Evolutionary conservation across 495 filamentous ascomycete species (phyloP), one percentile per base, ranked within the genome.

Genomic region (Chaetomium cochliodes): DNA sequence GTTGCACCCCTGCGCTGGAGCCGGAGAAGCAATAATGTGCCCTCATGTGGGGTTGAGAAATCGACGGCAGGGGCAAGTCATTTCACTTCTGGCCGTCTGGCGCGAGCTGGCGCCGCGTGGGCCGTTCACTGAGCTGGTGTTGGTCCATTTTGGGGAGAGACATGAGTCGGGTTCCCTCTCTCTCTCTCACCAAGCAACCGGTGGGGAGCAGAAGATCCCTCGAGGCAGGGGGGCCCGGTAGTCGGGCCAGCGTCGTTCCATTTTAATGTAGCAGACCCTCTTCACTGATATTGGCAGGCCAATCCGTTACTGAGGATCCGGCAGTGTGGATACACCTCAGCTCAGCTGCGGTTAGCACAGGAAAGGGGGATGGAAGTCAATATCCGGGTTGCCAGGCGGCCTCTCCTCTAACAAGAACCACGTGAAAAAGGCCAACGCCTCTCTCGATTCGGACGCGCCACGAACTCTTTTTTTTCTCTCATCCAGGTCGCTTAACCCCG

Each of bases 1-100:
- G 37, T 58, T 57, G 62, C 62, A 52, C 54, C 56, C 39, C 56
- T 58, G 39, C 23, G 5, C 13, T 58, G 56, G 41, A 28, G 56
- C 56, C 15, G 37, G 15, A 58, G 22, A 28, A 58, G 39, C 56
- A 58, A 58, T 46, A 46, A 18, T 58, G 22, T 46, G 11, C 22
- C 25, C 6, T 58, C 39, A 7, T 26, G 56, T 46, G 56, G 39
- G 41, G 41, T 50, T 23, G 28, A 18, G 16, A 20, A 56, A 3
- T 7, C 12, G n/a, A 7, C 8, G 33, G 33, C 33, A 8, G 33
- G 33, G 33, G 33, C 33, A 9, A 9, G 33, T 56, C 54, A 56
- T 56, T 56, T 56, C 54, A 33, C 25, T 2, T 50, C 4, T 23
- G 6, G 47, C 12, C 9, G 20, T 25, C 20, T 16, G 41, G 11